Conservation (phyloP, 805 yeast species). For the Metschnikowia cerradonensis region DNA sequence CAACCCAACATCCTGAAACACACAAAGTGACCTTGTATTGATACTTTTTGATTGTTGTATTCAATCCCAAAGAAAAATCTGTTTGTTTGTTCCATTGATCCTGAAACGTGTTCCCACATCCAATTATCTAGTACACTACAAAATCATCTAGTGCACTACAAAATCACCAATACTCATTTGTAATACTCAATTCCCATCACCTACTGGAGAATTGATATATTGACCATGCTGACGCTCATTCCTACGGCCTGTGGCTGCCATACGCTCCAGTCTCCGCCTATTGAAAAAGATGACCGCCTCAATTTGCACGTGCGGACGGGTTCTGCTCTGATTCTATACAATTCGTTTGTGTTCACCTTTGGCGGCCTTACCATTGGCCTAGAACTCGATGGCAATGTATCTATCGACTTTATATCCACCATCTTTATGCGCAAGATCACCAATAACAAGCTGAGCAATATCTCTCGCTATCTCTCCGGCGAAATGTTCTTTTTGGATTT, state of each 20-base stretch:
- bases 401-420: slow-evolving; percentile 35
- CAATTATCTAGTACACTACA: no score
- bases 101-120: no score
- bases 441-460: slow-evolving; percentile 23
- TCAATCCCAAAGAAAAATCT: no score
- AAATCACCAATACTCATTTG: no score
- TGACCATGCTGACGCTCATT: slow-evolving; percentile 47
- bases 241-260: slow-evolving; percentile 64
- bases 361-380: slow-evolving; percentile 69
- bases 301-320: slow-evolving; percentile 65
- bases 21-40: no score
- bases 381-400: slow-evolving; percentile 36
- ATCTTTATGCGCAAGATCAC: slow-evolving; percentile 32
- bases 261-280: slow-evolving; percentile 50
- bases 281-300: slow-evolving; percentile 49
- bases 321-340: slow-evolving; percentile 52
- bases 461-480: slow-evolving; percentile 48
- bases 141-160: no score
- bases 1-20: not conserved
- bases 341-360: slow-evolving; percentile 57
- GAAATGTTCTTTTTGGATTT: slow-evolving; percentile 60
- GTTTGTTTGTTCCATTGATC: no score
- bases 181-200: no score
- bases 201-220: no score
- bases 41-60: no score